Percentiles rank a stretch among this genome's conserved stretches.
These are phyloP conservation scores for Trichophyton mentagrophytes DNA, from an alignment of 2,329 filamentous ascomycete genomes.

Conservation along the genomic window DNA sequence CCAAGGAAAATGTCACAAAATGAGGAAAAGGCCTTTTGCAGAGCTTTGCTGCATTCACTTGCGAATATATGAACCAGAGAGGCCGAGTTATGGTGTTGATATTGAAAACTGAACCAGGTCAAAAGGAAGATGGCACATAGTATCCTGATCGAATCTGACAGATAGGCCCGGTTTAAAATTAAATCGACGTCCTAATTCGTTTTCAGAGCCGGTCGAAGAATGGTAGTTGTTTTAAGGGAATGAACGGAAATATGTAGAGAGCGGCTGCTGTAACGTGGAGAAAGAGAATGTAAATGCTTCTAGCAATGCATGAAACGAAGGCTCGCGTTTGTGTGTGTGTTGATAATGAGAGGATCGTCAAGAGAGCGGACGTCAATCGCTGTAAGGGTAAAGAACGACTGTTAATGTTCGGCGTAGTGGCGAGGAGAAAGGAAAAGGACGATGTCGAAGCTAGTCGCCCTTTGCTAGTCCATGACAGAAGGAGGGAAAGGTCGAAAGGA, in stretches of 20 bases:
- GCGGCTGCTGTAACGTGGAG: neutral
- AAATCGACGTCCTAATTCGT: neutral
- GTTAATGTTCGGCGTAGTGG: neutral
- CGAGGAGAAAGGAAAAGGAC: no score
- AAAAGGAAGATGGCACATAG: neutral
- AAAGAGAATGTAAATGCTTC: conserved; percentile 1
- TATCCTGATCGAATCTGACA: neutral
- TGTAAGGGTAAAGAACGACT: conserved; percentile 1
- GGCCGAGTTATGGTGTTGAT: neutral
- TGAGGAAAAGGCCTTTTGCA: neutral
- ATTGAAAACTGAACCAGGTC: conserved; percentile 1
- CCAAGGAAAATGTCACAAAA: neutral
- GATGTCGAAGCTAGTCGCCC: neutral
- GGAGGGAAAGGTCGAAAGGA: conserved; percentile 10
- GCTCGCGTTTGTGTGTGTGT: neutral
- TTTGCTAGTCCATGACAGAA: neutral
- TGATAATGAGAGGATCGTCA: conserved; percentile 4
- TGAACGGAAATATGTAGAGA: neutral
- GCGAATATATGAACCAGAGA: neutral
- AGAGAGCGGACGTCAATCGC: conserved; percentile 6
- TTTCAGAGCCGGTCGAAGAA: neutral
- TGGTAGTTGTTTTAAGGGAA: neutral
- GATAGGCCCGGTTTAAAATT: neutral
- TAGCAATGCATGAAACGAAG: conserved; percentile 1
- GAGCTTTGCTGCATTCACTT: conserved; percentile 3